Base-by-base conservation (phyloP, 2,329 filamentous ascomycete genomes). In the Penicillium crustosum region DNA sequence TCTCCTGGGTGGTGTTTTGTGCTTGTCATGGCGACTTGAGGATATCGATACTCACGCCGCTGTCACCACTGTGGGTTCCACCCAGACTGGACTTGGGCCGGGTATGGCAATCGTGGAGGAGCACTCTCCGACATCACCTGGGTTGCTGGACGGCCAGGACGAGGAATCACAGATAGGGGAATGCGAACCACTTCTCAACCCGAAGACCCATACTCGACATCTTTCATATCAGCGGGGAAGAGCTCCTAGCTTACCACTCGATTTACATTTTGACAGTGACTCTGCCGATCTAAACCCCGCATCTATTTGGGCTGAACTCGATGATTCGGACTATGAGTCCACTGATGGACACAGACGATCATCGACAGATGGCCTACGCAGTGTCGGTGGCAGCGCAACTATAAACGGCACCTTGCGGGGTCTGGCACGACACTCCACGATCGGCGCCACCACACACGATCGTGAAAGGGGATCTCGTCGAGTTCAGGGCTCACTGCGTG, bases 1-100 rank as follows among this genome's bases (percentile, higher is more conserved):
- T 53, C 81, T 99, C 19, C 83, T 99, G 0, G 86, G 87, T 0
- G 94, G 94, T 43, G 94, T 99, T 2, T 81, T 97, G 17, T 92
- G 92, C 41, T 81, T 99, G 4, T 97, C 93, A 35, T 97, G 94
- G 93, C 88, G 94, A 59, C 83, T 99, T 55, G 91, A 90, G 71
- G 90, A 93, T 58, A 70, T 73, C n/a, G 71, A 75, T 19, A 70
- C 61, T 21, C 70, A 75, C 60, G 67, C 75, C 31, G 68, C 66
- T 31, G 68, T 74, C 38, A 67, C 73, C 4, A 65, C 70, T 19
- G 69, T 68, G 68, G 88, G 89, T 64, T 87, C 70, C 68, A 68
- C 78, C 61, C 71, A 84, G 71, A 91, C 89, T 0, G 86, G 87
- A 1, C 82, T 97, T 21, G 86, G 91, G 0, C 92, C 93, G 2